These are phyloP conservation scores for Sporothrix brunneoviolacea DNA, from an alignment of 2,329 filamentous ascomycete species.

Conservation along the genomic window DNA sequence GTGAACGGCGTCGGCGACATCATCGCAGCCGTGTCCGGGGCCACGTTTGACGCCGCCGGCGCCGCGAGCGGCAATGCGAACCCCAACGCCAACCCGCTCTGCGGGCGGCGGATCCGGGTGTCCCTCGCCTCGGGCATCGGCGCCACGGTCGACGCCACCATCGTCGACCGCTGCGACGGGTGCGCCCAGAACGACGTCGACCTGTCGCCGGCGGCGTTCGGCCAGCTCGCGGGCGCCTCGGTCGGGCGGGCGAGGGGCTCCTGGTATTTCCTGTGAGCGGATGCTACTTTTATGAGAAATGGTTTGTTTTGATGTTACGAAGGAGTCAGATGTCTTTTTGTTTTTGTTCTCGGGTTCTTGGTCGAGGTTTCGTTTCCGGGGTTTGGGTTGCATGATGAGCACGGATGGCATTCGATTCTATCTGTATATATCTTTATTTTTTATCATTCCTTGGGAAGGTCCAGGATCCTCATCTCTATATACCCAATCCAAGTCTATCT, in stretches of 20 bases:
- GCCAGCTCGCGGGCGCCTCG: conserved; percentile 36
- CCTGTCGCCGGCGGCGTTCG: conserved; percentile 40
- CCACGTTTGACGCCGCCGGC: conserved; percentile 10
- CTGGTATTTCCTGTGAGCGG: no score
- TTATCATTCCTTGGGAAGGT: no score
- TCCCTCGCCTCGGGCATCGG: conserved; percentile 23
- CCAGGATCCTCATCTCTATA: no score
- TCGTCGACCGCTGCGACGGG: conserved; percentile 60
- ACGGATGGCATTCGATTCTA: no score
- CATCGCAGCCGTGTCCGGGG: conserved; percentile 11
- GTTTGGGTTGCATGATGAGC: no score
- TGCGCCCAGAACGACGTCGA: conserved; percentile 43
- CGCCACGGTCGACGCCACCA: conserved; percentile 45
- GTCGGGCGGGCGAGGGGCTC: conserved; percentile 32
- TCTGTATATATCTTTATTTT: no score
- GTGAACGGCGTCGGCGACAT: background rate
- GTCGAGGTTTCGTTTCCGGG: no score
- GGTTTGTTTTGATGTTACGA: no score
- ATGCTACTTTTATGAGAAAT: no score
- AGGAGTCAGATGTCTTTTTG: no score
- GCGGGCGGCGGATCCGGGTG: conserved; percentile 60
- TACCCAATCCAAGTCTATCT: no score
- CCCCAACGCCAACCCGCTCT: conserved; percentile 17
- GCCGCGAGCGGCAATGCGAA: conserved; percentile 8
- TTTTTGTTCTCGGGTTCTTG: no score